Evolutionary conservation across 805 yeast species (phyloP), one percentile per base, ranked within the genome.

Genomic region (Priceomyces fermenticarens): DNA sequence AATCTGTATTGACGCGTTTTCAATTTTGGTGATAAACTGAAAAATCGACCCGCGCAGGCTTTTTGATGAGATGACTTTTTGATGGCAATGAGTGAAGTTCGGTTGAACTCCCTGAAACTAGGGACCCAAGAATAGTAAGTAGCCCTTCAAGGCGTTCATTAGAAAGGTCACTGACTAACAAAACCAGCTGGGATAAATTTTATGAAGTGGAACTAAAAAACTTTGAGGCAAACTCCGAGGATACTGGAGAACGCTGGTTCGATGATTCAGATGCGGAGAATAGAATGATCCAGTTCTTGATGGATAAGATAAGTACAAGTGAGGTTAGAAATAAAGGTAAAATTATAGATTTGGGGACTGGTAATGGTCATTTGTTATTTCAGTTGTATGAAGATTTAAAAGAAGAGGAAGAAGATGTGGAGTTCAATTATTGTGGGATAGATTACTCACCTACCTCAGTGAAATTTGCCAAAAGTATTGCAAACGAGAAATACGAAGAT

Each of bases 211-310:
- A 91, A 55, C 76, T 78, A 46, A 52, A 59, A 20, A 91, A 91
- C 63, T 91, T 86, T 54, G 62, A 70, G 30, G 78, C 78, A 23
- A 86, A 91, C 57, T 80, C 85, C 12, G 74, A 83, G 13, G 97
- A 93, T 58, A 82, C 89, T 0, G 99, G 99, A 2, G 98, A 93
- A 61, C 78, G 90, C 60, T 93, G 99, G 99, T 93, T 93, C 62
- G 81, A 85, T 49, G 99, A 93, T 54, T 83, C 86, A n/a, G 89
- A 85, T 54, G 98, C 99, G 0, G 98, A 91, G 56, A 73, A 72
- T 44, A 84, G 81, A 56, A 84, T 93, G 80, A 73, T 85, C n/a
- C 78, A 79, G 36, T 90, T 84, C 53, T 58, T 91, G 5, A 63
- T 72, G 12, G 78, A 78, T 3, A 74, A 81, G 48, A 33, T 76